Percentiles rank a stretch among this genome's conserved stretches.
Evolutionary conservation across 2,329 filamentous ascomycete species (phyloP).

Genomic region (Ceratocystis destructans): DNA sequence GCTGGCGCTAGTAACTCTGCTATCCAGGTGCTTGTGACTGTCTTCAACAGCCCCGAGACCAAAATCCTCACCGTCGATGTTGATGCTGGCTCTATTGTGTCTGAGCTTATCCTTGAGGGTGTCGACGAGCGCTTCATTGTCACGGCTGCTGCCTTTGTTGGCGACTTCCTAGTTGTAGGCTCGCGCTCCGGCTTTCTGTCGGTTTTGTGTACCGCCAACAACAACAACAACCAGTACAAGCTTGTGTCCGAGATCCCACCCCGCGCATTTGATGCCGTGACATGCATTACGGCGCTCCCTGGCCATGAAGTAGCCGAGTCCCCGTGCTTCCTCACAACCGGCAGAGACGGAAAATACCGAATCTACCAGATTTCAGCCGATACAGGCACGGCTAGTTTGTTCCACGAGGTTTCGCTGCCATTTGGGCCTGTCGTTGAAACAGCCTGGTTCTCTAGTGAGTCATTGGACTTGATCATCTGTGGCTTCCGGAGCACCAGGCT

Average conservation of each 20-base stretch:
- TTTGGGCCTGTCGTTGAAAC: slow-evolving; percentile 67
- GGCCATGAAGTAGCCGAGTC: slow-evolving; percentile 21
- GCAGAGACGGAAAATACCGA: slow-evolving; percentile 62
- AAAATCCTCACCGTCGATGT: slow-evolving; percentile 31
- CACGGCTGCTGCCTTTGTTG: slow-evolving; percentile 33
- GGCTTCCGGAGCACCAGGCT: slow-evolving; percentile 74
- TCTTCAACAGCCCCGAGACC: slow-evolving; percentile 34
- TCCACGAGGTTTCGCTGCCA: slow-evolving; percentile 56
- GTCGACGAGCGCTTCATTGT: slow-evolving; percentile 38
- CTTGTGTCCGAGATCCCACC: slow-evolving; percentile 16
- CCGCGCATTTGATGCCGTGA: slow-evolving; percentile 46
- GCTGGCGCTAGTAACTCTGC: background rate
- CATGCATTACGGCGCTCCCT: slow-evolving; percentile 43
- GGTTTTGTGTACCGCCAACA: slow-evolving; percentile 23
- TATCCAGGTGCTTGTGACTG: slow-evolving; percentile 31
- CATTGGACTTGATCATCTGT: slow-evolving; percentile 51
- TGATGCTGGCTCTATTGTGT: slow-evolving; percentile 24
- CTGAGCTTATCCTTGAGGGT: slow-evolving; percentile 25
- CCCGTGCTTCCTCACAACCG: slow-evolving; percentile 51
- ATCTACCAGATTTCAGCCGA: slow-evolving; percentile 38
- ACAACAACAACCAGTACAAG: slow-evolving; percentile 7
- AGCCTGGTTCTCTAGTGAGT: slow-evolving; percentile 40
- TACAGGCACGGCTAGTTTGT: slow-evolving; percentile 26
- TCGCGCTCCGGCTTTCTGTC: slow-evolving; percentile 40
- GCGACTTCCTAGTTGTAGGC: slow-evolving; percentile 37